phyloP scores from a whole-genome alignment of 768 basidiomycete genomes.

The Boletus coccyginus region DNA sequence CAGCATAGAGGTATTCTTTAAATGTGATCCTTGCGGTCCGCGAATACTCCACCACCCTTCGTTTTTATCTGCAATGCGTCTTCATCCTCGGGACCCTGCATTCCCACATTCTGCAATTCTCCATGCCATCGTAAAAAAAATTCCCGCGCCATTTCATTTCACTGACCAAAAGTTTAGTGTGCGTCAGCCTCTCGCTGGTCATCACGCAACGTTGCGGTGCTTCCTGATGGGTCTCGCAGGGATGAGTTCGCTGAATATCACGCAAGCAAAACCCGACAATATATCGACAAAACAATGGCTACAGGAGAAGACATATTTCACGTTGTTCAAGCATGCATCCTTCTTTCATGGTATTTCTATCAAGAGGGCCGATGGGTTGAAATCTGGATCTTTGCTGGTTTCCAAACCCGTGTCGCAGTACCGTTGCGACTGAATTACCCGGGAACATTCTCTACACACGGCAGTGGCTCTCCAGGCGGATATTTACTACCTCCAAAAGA shows the following conservation, averaged over 20 bases:
- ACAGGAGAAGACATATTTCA: slow-evolving; percentile 84
- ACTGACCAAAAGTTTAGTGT: slow-evolving; percentile 46
- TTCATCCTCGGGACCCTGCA: slow-evolving; percentile 74
- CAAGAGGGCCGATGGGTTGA: slow-evolving; percentile 89
- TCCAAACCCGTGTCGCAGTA: slow-evolving; percentile 78
- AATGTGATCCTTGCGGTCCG: slow-evolving; percentile 83
- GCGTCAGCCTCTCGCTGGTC: slow-evolving; percentile 84
- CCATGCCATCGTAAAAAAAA: slow-evolving; percentile 75
- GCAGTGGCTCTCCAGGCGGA: slow-evolving; percentile 66
- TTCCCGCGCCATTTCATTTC: not conserved
- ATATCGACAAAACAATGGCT: slow-evolving; percentile 89
- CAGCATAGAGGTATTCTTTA: slow-evolving; percentile 87
- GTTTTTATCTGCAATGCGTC: slow-evolving; percentile 74
- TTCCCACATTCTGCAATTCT: slow-evolving; percentile 90
- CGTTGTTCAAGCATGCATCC: slow-evolving; percentile 82
- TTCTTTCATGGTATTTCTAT: slow-evolving; percentile 90
- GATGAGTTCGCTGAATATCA: slow-evolving; percentile 88
- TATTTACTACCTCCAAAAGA: slow-evolving; percentile 81
- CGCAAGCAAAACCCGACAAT: slow-evolving; percentile 81
- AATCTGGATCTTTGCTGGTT: slow-evolving; percentile 87
- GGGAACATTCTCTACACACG: slow-evolving; percentile 73
- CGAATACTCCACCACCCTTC: slow-evolving; percentile 79
- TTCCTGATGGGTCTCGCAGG: slow-evolving; percentile 74
- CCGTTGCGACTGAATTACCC: slow-evolving; percentile 84
- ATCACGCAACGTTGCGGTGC: slow-evolving; percentile 60